Percentiles rank a stretch among this genome's conserved stretches.
Conservation (phyloP, 2,329 filamentous ascomycete genomes). For the Ramularia endophylla region DNA sequence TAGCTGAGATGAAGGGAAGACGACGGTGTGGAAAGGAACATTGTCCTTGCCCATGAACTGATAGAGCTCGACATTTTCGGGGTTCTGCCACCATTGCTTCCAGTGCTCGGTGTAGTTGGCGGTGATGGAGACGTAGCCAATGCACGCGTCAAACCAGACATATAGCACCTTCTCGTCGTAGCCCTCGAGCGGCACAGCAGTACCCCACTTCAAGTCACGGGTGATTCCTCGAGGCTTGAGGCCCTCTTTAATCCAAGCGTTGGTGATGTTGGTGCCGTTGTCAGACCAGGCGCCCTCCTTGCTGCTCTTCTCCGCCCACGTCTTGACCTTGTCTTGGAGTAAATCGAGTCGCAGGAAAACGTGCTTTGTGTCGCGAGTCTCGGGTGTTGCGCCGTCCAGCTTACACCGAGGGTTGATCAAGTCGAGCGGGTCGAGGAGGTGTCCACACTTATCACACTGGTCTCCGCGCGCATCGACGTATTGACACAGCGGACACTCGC, state of each 20-base stretch:
- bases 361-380: conserved; percentile 79
- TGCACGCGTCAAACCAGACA: conserved; percentile 89
- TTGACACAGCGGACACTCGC: conserved; percentile 65
- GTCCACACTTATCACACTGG: conserved; percentile 49
- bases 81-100: conserved; percentile 93
- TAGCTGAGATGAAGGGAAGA: conserved; percentile 83
- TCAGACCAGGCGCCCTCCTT: conserved; percentile 69
- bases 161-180: conserved; percentile 81
- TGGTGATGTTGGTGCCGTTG: conserved; percentile 70
- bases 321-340: conserved; percentile 67
- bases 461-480: conserved; percentile 49
- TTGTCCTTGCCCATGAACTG: conserved; percentile 97
- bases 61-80: conserved; percentile 79
- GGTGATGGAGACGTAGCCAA: conserved; percentile 93
- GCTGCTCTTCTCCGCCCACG: conserved; percentile 70
- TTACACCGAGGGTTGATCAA: conserved; percentile 87
- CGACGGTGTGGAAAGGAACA: conserved; percentile 80
- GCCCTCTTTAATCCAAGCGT: conserved; percentile 77
- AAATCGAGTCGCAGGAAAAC: conserved; percentile 83
- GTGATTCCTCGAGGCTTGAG: conserved; percentile 85
- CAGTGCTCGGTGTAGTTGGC: conserved; percentile 83
- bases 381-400: conserved; percentile 75
- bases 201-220: conserved; percentile 87
- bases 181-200: conserved; percentile 52
- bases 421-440: conserved; percentile 45